Evolutionary conservation across 768 basidiomycete species (phyloP).

Genomic region (Lactarius trivialis): DNA sequence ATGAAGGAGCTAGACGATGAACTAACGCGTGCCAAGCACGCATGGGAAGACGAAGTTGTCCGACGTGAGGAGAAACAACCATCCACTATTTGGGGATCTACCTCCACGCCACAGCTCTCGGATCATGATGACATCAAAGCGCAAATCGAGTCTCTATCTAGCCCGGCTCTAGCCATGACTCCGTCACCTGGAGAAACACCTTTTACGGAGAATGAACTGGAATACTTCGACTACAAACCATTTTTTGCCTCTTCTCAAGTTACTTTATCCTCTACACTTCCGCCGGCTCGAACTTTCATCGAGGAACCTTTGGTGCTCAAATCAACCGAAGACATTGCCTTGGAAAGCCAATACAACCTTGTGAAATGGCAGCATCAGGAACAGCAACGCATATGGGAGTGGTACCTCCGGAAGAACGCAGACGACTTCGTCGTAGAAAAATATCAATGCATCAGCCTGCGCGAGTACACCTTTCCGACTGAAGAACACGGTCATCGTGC

Average conservation of each 20-base stretch:
- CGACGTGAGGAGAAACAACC: slow-evolving; percentile 62
- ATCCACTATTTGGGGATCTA: slow-evolving; percentile 4
- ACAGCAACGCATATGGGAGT: slow-evolving; percentile 88
- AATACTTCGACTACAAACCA: slow-evolving; percentile 41
- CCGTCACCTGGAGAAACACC: slow-evolving; percentile 33
- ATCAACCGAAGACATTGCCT: slow-evolving; percentile 59
- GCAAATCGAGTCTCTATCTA: slow-evolving; percentile 51
- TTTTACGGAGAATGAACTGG: slow-evolving; percentile 24
- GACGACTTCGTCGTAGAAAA: slow-evolving; percentile 89
- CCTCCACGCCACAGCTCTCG: slow-evolving; percentile 20
- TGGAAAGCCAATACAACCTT: slow-evolving; percentile 64
- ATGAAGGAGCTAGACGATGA: slow-evolving; percentile 88
- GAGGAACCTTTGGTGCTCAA: slow-evolving; percentile 47
- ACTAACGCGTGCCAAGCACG: slow-evolving; percentile 59
- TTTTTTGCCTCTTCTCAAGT: slow-evolving; percentile 28
- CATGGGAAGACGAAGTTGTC: slow-evolving; percentile 85
- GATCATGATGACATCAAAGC: slow-evolving; percentile 50
- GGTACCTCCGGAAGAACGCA: slow-evolving; percentile 82
- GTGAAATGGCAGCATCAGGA: slow-evolving; percentile 81
- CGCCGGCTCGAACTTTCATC: slow-evolving; percentile 29
- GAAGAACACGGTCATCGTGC: slow-evolving; percentile 60
- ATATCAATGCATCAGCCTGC: slow-evolving; percentile 82
- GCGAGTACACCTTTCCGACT: slow-evolving; percentile 74
- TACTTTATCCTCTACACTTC: slow-evolving; percentile 23
- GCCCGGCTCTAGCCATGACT: slow-evolving; percentile 34